Conservation (phyloP, 306 rosid species). For the Vigna mungo region DNA sequence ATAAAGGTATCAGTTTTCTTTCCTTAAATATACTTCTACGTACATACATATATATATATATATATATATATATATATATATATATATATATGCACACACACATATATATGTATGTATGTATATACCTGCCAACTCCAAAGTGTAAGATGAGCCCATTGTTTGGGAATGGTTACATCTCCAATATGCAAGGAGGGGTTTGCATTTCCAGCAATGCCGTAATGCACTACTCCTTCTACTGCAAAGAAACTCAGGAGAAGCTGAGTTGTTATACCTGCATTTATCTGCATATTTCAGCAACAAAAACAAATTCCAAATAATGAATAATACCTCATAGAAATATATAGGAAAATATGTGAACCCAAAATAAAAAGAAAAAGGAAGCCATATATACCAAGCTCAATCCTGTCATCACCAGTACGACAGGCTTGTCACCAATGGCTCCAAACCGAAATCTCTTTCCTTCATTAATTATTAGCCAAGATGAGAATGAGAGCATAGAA, state of each 20-base stretch:
- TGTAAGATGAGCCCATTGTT: conserved; percentile 59
- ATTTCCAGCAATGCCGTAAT: conserved; percentile 77
- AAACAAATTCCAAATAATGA: not conserved
- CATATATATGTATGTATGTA: no score
- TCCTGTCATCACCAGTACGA: conserved; percentile 52
- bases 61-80: no score
- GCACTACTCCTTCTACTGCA: conserved; percentile 64
- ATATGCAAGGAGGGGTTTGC: conserved; percentile 66
- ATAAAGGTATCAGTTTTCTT: no score
- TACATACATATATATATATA: no score
- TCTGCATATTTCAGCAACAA: conserved; percentile 41
- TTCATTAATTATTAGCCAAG: conserved; percentile 7
- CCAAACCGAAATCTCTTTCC: conserved; percentile 56
- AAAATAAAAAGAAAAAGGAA: not conserved
- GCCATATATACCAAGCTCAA: conserved; percentile 40
- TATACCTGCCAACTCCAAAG: conserved; percentile 80
- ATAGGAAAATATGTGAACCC: not conserved
- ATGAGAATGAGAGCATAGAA: not conserved
- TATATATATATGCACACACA: not conserved
- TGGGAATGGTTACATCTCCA: conserved; percentile 68
- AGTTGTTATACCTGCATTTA: conserved; percentile 66
- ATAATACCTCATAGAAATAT: no score
- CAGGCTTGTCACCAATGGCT: conserved; percentile 42
- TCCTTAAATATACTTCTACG: no score
- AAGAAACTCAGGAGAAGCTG: conserved; percentile 68